Evolutionary conservation across 192 early-diverging fungal genomes (phyloP), one percentile per base, ranked within the genome.

Genomic region (Geosiphon pyriformis): DNA sequence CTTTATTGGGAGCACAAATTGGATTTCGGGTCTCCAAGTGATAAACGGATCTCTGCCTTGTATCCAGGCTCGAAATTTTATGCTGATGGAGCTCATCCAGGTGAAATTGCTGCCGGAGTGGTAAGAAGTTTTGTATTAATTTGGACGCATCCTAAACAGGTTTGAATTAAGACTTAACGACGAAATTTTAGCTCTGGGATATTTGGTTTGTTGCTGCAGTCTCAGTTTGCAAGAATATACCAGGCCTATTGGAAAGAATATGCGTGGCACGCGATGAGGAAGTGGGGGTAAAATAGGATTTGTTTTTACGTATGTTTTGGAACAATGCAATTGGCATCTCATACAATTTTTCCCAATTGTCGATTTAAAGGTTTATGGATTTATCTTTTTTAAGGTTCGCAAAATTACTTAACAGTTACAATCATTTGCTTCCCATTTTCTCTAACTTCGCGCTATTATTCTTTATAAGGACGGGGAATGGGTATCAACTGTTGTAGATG

Each of bases 221-320:
- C 33, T 72, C 76, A 8, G 70, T 74, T 15, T 37, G 78, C 7
- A 51, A 76, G n/a, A 81, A 77, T 22, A 76, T 78, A 34, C 75
- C 81, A 27, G 70, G 68, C 22, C 59, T 82, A 4, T 48, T 83
- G 30, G 65, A 72, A 56, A 71, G 70, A 11, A 70, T 80, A 25
- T 84, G 83, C 50, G 82, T 83, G 3, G 80, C 80, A 30, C 75
- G 78, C 32, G 74, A 83, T 51, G 81, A 83, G 29, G 8, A 78
- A 51, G 76, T 83, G 12, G 81, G 82, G 26, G 78, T 81, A 42
- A 42, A 42, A 15, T 42, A 15, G 15, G 15, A 42, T n/a, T n/a
- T n/a, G n/a, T n/a, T n/a, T n/a, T n/a, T n/a, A n/a, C n/a, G n/a
- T n/a, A n/a, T n/a, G n/a, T n/a, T n/a, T n/a, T n/a, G n/a, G n/a